Conservation (phyloP, 2,329 filamentous ascomycete species). For the Thielaviopsis musarum region DNA sequence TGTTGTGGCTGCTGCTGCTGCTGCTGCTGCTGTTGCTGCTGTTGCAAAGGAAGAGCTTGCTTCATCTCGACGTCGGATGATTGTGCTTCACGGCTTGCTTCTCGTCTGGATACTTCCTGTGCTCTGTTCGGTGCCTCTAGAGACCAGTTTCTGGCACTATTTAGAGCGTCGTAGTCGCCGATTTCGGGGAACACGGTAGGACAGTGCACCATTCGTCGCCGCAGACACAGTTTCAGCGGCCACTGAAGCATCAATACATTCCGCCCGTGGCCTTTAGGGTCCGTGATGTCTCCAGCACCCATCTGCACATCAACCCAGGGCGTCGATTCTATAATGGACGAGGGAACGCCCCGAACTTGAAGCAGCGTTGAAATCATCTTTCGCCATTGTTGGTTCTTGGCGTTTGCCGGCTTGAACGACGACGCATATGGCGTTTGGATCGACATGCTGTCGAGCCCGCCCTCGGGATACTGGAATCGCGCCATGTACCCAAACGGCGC, state of each 20-base stretch:
- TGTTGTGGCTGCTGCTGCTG: background rate
- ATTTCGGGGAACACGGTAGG: conserved; percentile 24
- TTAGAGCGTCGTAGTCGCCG: conserved; percentile 32
- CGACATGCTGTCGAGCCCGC: background rate
- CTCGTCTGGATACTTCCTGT: conserved; percentile 29
- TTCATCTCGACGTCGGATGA: background rate
- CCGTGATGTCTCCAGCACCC: conserved; percentile 26
- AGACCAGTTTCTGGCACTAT: conserved; percentile 32
- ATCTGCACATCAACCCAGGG: conserved; percentile 36
- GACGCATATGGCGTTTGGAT: conserved; percentile 15
- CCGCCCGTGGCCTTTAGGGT: conserved; percentile 22
- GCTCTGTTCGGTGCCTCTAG: conserved; percentile 28
- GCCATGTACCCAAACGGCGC: conserved; percentile 31
- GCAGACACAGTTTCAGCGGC: conserved; percentile 37
- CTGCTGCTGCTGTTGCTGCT: background rate
- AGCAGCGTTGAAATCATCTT: conserved; percentile 33
- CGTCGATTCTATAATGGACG: conserved; percentile 25
- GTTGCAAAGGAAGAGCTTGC: background rate
- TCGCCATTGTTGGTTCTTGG: conserved; percentile 30
- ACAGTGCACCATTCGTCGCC: conserved; percentile 28
- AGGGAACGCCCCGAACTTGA: conserved; percentile 31
- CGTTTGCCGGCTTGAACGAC: conserved; percentile 20
- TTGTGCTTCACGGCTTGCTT: conserved; percentile 31
- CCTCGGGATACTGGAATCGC: conserved; percentile 3
- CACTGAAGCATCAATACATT: conserved; percentile 30